Percentiles rank a stretch among this genome's conserved stretches.
Conservation (phyloP, 2,329 filamentous ascomycete species). For the Nectriaceae sp. region DNA sequence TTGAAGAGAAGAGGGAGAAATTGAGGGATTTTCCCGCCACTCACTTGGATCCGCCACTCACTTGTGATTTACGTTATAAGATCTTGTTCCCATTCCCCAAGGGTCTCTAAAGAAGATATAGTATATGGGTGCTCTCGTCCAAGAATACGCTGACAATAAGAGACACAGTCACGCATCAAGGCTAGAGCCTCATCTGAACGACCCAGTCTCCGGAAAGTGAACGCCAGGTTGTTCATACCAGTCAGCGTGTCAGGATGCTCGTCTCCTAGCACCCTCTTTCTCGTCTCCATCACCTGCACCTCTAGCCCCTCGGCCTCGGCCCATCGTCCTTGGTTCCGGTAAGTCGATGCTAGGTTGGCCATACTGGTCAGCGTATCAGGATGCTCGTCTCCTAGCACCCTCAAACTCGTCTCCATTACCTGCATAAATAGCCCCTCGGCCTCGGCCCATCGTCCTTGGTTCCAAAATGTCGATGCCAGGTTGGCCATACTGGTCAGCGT, state of each 20-base stretch:
- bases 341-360: not conserved
- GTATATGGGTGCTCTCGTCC: not conserved
- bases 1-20: too few species aligned
- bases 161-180: not conserved
- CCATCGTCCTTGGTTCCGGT: not conserved
- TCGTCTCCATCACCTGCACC: not conserved
- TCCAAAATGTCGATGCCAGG: not conserved
- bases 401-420: not conserved
- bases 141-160: not conserved
- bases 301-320: slow-evolving; percentile 1
- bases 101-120: not conserved
- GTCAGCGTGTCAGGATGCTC: slow-evolving; percentile 1
- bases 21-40: too few species aligned
- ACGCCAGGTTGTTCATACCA: not conserved
- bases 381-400: slow-evolving; percentile 1
- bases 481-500: not conserved
- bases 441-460: not conserved
- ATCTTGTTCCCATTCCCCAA: not conserved
- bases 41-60: too few species aligned
- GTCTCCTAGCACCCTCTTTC: not conserved
- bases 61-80: not conserved
- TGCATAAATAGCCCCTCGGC: not conserved
- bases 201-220: not conserved
- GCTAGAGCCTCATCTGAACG: not conserved
- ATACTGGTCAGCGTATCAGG: not conserved